Evolutionary conservation across 352 stramenopile species (phyloP).

Genomic region (Phytophthora sojae): DNA sequence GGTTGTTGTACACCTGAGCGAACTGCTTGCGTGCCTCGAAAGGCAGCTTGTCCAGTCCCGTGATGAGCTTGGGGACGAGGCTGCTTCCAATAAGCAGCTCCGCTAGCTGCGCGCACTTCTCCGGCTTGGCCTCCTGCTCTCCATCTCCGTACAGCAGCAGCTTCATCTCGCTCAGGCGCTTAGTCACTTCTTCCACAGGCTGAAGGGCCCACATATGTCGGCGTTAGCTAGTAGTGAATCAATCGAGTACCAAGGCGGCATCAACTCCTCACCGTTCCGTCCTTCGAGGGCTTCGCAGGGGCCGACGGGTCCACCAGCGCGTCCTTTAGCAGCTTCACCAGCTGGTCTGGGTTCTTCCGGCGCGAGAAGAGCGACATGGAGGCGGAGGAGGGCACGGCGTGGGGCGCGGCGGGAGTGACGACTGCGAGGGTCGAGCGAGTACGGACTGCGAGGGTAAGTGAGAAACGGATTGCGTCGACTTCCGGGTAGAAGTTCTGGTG

Average conservation of each 20-base stretch:
- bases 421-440: too few species aligned
- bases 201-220: background rate
- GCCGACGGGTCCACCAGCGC: slow-evolving; percentile 60
- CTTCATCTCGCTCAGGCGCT: slow-evolving; percentile 71
- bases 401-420: background rate
- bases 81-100: slow-evolving; percentile 72
- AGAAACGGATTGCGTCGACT: too few species aligned
- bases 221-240: background rate
- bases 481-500: too few species aligned
- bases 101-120: slow-evolving; percentile 85
- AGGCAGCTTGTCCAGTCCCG: slow-evolving; percentile 70
- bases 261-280: slow-evolving; percentile 48
- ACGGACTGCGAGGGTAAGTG: too few species aligned
- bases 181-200: slow-evolving; percentile 72
- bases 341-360: slow-evolving; percentile 83
- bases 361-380: slow-evolving; percentile 77
- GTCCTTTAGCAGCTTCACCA: slow-evolving; percentile 85
- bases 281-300: slow-evolving; percentile 66
- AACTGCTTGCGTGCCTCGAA: slow-evolving; percentile 91
- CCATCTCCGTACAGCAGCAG: slow-evolving; percentile 52
- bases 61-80: slow-evolving; percentile 77
- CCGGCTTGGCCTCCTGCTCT: slow-evolving; percentile 77
- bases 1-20: slow-evolving; percentile 91
- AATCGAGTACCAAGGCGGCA: background rate
- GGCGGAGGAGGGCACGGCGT: background rate